Evolutionary conservation across 805 yeast genomes (phyloP), one percentile per base, ranked within the genome.

Genomic region (Spathaspora girioi): DNA sequence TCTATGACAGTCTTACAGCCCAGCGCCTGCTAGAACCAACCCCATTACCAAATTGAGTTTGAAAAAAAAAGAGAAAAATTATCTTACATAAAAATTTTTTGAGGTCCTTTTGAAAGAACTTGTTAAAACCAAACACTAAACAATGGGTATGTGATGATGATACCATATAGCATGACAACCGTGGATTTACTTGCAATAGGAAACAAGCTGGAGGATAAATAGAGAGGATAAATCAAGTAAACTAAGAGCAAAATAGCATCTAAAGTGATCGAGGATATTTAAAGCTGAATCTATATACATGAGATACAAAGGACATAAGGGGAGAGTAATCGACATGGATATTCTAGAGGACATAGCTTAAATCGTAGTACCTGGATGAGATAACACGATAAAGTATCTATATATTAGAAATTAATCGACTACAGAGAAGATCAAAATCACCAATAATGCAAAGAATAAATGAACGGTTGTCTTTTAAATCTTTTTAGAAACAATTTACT

Each of bases 81-180:
- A 12, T 14, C 23, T 45, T 45, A 45, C 20, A 27, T 20, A 41
- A 47, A 47, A 41, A 29, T 27, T 41, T 47, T 43, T 53, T 43
- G 45, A 47, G 20, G 40, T 40, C 46, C 44, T 47, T 38, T 47
- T 50, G 31, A 43, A 47, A 46, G 35, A 48, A 40, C 42, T 32
- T 46, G 38, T 48, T 41, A 26, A 53, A 59, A 54, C 62, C 55
- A 58, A 61, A 48, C 63, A 56, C 59, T 59, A 55, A 56, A 57
- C 57, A 62, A 63, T 63, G 67, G 67, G 67, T 63, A 63, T 63
- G 67, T 63, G 43, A 48, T 20, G 23, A 38, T 31, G 29, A 38
- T 17, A 35, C 41, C 38, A 43, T 20, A 38, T 17, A 43, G 18
- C 23, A 14, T 17, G 26, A 14, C 41, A 32, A 23, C 26, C 38